Base-by-base conservation (phyloP, 75 land plant species). In the Selaginella moellendorffii region DNA sequence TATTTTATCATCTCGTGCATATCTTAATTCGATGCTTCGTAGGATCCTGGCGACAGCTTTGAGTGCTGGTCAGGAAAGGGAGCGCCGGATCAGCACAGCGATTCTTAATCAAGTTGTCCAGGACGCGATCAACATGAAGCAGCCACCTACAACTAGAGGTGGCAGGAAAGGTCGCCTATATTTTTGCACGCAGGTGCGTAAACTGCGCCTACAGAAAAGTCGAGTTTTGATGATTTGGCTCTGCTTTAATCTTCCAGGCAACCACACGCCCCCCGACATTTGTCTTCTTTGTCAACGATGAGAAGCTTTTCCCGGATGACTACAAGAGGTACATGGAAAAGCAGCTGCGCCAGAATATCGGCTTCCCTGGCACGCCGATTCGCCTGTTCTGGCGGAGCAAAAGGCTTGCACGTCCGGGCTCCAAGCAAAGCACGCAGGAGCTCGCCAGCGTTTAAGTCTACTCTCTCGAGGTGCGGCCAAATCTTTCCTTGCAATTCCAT, bases 311-410 rank as follows among this genome's bases (percentile, higher is more conserved):
- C 31, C 79, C 96, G 5, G 98, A 93, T 24, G 75, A 81, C 22
- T 93, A 89, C 28, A 66, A 90, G 30, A 82, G 98, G 17, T 93
- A 93, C 66, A 86, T 93, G 96, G 96, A 85, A 72, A 93, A 93
- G 77, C 96, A 93, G 68, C 65, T 93, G 19, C 76, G 98, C 24
- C 25, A 74, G 31, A 79, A 90, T 80, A 87, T 88, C 0, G 98
- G 96, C 1, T 93, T 83, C 67, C 66, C 83, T 29, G 98, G 98
- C 27, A 88, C 96, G 5, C 96, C 98, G 0, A 83, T 93, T 52
- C 84, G 96, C 2, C 77, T 89, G 72, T 68, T 93, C 28, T 93
- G 98, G 96, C 87, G 98, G 9, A 93, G 90, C 79, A 85, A 85
- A 66, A 84, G 72, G 64, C 46, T 36, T 14, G 14, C 46, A 36